Conservation (phyloP, 1,284 basidiomycete genomes). For the Boletus sp. region DNA sequence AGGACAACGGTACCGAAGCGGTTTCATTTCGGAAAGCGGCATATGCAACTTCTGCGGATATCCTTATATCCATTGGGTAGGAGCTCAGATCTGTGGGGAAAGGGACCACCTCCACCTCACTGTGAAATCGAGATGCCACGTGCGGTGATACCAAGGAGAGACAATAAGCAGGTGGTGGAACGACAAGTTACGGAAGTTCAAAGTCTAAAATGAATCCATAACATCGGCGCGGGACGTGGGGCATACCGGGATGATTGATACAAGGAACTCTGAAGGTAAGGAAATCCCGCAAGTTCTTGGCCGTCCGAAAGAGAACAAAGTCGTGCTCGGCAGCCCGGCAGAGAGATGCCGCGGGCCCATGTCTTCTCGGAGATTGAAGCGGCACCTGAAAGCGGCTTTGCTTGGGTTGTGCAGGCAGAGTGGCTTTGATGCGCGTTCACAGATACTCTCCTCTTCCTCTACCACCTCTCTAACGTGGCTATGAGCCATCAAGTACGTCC, state of each 20-base stretch:
- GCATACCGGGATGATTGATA: background rate
- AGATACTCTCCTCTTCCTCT: constrained; percentile 19
- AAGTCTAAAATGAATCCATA: constrained; percentile 3
- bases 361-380: constrained; percentile 26
- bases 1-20: constrained; percentile 8
- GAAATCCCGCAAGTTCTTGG: background rate
- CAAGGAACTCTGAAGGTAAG: background rate
- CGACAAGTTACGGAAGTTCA: background rate
- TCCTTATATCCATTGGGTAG: constrained; percentile 3
- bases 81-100: constrained; percentile 2
- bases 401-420: constrained; percentile 35
- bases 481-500: constrained; percentile 63
- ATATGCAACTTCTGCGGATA: constrained; percentile 2
- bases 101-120: background rate
- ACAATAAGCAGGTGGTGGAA: background rate
- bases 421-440: constrained; percentile 37
- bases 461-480: constrained; percentile 29
- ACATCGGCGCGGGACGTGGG: background rate
- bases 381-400: constrained; percentile 26
- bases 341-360: constrained; percentile 7
- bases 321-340: constrained; percentile 20
- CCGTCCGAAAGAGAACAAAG: constrained; percentile 1
- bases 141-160: background rate
- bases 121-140: constrained; percentile 3
- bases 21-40: constrained; percentile 21